Base-by-base conservation (phyloP, 108 stramenopile species). In the Cyclotella sp. region DNA sequence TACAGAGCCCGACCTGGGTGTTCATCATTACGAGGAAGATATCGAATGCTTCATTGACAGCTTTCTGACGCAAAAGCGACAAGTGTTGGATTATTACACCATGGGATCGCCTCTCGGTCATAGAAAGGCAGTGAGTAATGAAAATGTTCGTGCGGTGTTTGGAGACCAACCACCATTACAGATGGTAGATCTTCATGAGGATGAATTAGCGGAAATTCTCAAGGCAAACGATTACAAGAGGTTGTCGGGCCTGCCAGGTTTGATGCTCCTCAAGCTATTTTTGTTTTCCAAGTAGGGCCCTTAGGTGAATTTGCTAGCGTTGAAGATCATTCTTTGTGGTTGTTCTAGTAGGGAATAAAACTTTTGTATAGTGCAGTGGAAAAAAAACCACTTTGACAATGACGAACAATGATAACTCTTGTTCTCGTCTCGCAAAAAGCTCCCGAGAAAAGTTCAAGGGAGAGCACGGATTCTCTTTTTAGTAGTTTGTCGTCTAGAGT, bases 61-160 rank as follows among this genome's bases (percentile, higher is more conserved):
- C 12, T 79, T 88, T 45, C 63, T 94, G 53, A 64, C 70, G 46
- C 81, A 85, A 40, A 76, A 72, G n/a, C 51, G 72, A 22, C 63
- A 42, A 18, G 52, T 47, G 27, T 60, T 73, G 41, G 72, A 85
- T 62, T 51, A 65, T 29, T 52, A 24, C 18, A 68, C 71, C 0
- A 84, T 81, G 71, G 84, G 68, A 27, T 73, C 79, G 21, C 88
- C 90, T 13, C 62, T 95, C 55, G 91, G 91, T 1, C 66, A 58
- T 22, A 70, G 82, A 21, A 76, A 80, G 44, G 67, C 60, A 0
- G 82, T 92, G 30, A 87, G 87, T 61, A 95, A 95, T 68, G 73
- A 53, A 44, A 95, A 95, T 77, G 83, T 95, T 63, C 71, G 88
- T 27, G 86, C 88, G 27, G 79, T 94, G 18, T 76, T 82, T 72